Evolutionary conservation across 129 eudicot genomes (phyloP), one percentile per base, ranked within the genome.

Genomic region (Flaveria brownii): DNA sequence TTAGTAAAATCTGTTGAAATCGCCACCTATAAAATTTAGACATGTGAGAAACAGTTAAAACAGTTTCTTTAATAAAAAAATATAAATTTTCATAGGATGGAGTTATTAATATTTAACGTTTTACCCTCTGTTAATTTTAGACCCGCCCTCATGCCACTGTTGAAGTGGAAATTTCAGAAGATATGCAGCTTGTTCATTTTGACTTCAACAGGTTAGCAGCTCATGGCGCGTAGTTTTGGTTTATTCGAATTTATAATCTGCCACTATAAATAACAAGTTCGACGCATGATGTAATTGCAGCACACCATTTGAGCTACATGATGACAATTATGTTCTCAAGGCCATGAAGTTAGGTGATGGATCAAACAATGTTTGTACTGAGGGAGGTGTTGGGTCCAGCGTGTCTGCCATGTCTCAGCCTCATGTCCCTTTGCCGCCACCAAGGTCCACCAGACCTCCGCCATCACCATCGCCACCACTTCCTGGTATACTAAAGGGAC

Each of bases 121-220:
- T 41, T 25, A 9, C 49, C 50, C 43, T 72, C 25, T 73, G n/a
- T 23, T 60, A 71, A 79, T 71, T 82, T 62, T 73, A 92, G 97
- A 92, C 97, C 62, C 88, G 91, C 16, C 96, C 96, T 82, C 95
- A 92, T 60, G 97, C 96, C 4, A 92, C 97, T 9, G 97, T 92
- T 52, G 97, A 92, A 79, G 93, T 92, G 78, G 97, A 92, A 78
- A 92, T 92, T 73, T 89, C 96, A 28, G 97, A 92, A 85, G 96
- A 92, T 68, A 92, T 87, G 97, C 97, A 89, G 83, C 87, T 92
- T 49, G 97, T 92, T 75, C 97, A 92, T 79, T 92, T 92, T 60
- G 97, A 92, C 85, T 92, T 92, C 86, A 89, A 87, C 78, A 92
- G 97, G 97, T 92, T 72, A 75, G 81, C 45, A 75, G 81, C 45